Base-by-base conservation (phyloP, 805 yeast species). In the Phaffomyces thermotolerans region DNA sequence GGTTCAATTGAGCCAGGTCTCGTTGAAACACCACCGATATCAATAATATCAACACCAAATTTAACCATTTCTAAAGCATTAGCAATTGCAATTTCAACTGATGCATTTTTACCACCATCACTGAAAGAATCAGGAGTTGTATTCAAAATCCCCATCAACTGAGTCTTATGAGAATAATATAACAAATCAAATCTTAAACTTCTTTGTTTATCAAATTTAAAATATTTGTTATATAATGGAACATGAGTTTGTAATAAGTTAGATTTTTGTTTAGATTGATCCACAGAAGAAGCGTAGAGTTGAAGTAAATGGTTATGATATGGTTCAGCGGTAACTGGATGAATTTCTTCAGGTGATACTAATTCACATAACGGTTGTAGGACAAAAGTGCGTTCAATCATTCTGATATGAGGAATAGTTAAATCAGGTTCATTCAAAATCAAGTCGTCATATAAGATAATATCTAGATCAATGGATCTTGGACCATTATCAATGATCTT, bases 71-170 rank as follows among this genome's bases (percentile, higher is more conserved):
- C 50, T 34, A 63, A 58, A 0, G 82, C 84, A 22, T 67, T 64
- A 0, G 53, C 56, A 24, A 81, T 57, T 2, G 79, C 69, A 10
- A 63, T 62, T 0, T 64, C 71, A 0, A 71, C 32, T 7, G 67
- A 57, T 2, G 67, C 54, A 27, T 68, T 57, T 15, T 57, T 57
- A 1, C 93, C 88, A 2, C 96, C 98, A 62, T 93, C 99, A 36
- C 95, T 85, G 59, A 93, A 93, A 2, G 96, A 89, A 62, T 93
- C 97, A 0, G 97, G 96, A 0, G 99, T 93, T 18, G 84, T 73
- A 56, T 93, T 93, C 50, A 93, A 63, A 39, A 93, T 81, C 1
- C 88, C 93, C 99, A 93, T 93, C 36, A 89, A 59, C 41, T 71
- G 64, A 0, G 97, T 87, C n/a, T 65, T 66, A 7, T 68, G 58